A percentile compares a stretch with the other conserved stretches of the same genome.
Conservation (phyloP, 495 filamentous ascomycete species). For the Neurospora sp. region DNA sequence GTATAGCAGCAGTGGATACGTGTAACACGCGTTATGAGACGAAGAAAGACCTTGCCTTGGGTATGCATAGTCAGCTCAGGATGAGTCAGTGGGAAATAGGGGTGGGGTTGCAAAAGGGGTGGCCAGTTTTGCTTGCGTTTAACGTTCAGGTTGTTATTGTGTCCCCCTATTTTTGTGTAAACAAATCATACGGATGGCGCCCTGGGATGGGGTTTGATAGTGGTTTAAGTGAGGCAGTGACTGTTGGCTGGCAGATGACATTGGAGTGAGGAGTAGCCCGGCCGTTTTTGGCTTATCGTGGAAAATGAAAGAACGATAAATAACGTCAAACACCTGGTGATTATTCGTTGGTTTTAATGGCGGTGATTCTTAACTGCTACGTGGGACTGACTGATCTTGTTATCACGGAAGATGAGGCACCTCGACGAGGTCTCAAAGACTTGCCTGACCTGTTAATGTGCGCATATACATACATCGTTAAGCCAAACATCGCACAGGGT, state of each 20-base stretch:
- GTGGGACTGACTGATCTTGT: too few relatives aligned
- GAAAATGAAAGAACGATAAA: background rate
- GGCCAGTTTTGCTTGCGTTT: background rate
- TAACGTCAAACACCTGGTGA: too few relatives aligned
- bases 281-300: background rate
- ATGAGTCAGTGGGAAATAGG: background rate
- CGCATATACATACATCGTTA: too few relatives aligned
- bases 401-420: too few relatives aligned
- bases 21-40: background rate
- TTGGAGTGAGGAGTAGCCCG: background rate
- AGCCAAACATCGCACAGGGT: too few relatives aligned
- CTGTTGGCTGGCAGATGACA: background rate
- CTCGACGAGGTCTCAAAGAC: too few relatives aligned
- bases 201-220: background rate
- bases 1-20: background rate
- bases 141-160: background rate
- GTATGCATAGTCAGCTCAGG: background rate
- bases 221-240: background rate
- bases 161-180: background rate
- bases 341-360: too few relatives aligned
- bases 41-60: background rate
- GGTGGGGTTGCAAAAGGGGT: background rate
- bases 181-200: constrained; percentile 1
- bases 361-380: too few relatives aligned
- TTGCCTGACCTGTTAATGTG: too few relatives aligned